Conservation (phyloP, 225 moss, liverwort and hornwort genomes). For the Ulota crispa region DNA sequence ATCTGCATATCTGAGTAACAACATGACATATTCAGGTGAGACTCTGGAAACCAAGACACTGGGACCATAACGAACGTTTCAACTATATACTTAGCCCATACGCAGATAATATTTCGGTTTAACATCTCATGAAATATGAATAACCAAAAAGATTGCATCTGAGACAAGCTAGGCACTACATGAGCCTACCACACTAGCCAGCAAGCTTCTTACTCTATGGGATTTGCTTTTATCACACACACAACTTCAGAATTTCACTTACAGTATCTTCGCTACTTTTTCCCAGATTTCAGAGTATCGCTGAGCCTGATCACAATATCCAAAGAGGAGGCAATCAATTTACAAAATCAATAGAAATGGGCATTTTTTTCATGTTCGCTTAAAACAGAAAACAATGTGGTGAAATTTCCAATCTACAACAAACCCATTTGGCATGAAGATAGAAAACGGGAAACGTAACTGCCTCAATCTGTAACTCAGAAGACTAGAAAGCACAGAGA, state of each 20-base stretch:
- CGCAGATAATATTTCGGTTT: not conserved
- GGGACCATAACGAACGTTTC: not conserved
- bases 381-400: not conserved
- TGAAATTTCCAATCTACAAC: not conserved
- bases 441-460: not conserved
- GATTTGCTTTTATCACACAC: not conserved
- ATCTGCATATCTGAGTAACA: slow-evolving; percentile 24
- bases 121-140: not conserved
- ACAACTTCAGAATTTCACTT: slow-evolving; percentile 20
- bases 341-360: not conserved
- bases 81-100: not conserved
- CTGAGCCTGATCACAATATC: slow-evolving; percentile 55
- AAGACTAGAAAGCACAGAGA: not conserved
- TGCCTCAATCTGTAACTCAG: not conserved
- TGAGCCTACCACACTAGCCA: not conserved
- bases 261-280: slow-evolving; percentile 41
- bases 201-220: not conserved
- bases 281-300: slow-evolving; percentile 63
- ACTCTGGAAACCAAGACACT: not conserved
- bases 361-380: not conserved
- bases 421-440: not conserved
- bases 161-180: not conserved
- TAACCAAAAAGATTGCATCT: not conserved
- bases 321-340: not conserved
- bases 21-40: not conserved